Evolutionary conservation across 106 monocot species (phyloP).

Genomic region (Allium sativum): DNA sequence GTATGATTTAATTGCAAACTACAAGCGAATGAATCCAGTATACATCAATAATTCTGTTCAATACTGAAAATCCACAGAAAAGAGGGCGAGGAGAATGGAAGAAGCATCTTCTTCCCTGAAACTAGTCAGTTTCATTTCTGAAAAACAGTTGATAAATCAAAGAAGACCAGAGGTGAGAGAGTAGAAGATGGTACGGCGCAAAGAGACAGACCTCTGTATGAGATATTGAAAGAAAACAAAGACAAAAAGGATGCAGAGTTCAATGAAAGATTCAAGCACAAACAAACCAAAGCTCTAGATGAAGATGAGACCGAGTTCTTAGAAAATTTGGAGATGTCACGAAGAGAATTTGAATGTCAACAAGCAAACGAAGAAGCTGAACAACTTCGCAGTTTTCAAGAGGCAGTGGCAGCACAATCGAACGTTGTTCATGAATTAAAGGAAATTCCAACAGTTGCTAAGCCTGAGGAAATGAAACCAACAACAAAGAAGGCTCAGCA

Average conservation of each 20-base stretch:
- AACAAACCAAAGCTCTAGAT: conserved; percentile 96
- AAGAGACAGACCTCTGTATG: conserved; percentile 61
- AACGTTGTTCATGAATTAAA: conserved; percentile 47
- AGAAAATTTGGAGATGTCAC: conserved; percentile 73
- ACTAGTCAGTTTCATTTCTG: conserved; percentile 76
- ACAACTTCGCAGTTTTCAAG: conserved; percentile 70
- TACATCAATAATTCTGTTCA: too few relatives aligned
- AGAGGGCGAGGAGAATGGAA: conserved; percentile 11
- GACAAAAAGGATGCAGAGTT: conserved; percentile 95
- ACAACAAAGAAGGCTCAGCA: conserved; percentile 25
- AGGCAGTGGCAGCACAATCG: conserved; percentile 54
- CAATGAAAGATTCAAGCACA: conserved; percentile 96
- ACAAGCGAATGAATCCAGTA: too few relatives aligned
- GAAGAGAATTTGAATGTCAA: conserved; percentile 61
- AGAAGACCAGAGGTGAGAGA: conserved; percentile 67
- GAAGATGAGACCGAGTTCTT: conserved; percentile 96
- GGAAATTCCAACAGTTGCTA: conserved; percentile 30
- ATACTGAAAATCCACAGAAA: too few relatives aligned
- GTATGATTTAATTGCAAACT: too few relatives aligned
- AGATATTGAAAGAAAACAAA: conserved; percentile 90
- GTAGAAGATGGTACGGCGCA: conserved; percentile 88
- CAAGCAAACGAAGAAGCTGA: conserved; percentile 68
- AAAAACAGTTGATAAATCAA: conserved; percentile 69
- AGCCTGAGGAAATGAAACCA: conserved; percentile 31
- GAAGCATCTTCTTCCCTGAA: conserved; percentile 21